A percentile compares a stretch with the other conserved stretches of the same genome.
Conservation (phyloP, 352 stramenopile genomes). For the Phytophthora citrophthora region DNA sequence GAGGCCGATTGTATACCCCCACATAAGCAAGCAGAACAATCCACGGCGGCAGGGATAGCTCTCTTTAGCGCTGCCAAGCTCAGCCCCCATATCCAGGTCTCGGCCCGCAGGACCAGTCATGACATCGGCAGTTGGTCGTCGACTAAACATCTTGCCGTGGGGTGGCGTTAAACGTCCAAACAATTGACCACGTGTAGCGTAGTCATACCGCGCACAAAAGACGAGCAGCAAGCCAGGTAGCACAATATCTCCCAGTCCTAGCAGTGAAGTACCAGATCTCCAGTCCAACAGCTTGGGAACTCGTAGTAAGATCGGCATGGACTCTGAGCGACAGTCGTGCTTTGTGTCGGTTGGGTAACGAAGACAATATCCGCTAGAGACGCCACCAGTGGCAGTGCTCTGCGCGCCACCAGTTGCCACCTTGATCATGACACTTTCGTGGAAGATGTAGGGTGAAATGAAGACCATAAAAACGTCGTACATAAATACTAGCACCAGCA, state of each 20-base stretch:
- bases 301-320: conserved; percentile 94
- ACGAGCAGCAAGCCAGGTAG: conserved; percentile 95
- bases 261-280: conserved; percentile 89
- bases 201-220: conserved; percentile 96
- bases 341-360: conserved; percentile 74
- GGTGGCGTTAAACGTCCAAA: conserved; percentile 64
- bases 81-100: conserved; percentile 40
- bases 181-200: conserved; percentile 74
- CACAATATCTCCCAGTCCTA: conserved; percentile 98
- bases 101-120: conserved; percentile 7
- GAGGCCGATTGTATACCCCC: conserved; percentile 94
- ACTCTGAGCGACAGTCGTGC: conserved; percentile 75
- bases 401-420: conserved; percentile 89
- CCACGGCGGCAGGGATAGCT: conserved; percentile 45
- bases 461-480: conserved; percentile 98
- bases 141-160: conserved; percentile 45
- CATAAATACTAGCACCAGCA: conserved; percentile 94
- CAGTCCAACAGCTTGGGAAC: conserved; percentile 95
- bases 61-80: conserved; percentile 52
- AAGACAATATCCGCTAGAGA: conserved; percentile 64
- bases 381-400: conserved; percentile 41
- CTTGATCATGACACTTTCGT: conserved; percentile 95
- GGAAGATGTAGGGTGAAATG: conserved; percentile 91
- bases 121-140: conserved; percentile 10
- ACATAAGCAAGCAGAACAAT: conserved; percentile 85